A percentile compares a stretch with the other conserved stretches of the same genome.
These are phyloP conservation scores for Vinca minor DNA, from an alignment of 257 asterid genomes.

Conservation along the genomic window DNA sequence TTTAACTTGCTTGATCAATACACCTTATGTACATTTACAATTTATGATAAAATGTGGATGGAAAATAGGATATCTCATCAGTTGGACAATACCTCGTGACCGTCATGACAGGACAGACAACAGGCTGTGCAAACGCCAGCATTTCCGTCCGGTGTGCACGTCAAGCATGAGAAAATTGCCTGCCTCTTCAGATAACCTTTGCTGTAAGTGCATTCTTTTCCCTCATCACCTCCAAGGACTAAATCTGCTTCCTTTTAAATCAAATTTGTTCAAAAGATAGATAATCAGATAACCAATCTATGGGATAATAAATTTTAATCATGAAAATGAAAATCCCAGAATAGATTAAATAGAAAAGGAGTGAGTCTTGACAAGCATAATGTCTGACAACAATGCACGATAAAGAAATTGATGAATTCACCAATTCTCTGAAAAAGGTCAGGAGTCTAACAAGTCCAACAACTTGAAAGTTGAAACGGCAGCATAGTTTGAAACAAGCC, in stretches of 20 bases:
- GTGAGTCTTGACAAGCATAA: background rate
- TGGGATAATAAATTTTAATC: background rate
- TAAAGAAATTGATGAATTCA: background rate
- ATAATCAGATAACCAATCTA: background rate
- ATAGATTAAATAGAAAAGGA: background rate
- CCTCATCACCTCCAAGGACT: conserved; percentile 94
- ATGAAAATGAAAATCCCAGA: background rate
- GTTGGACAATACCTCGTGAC: conserved; percentile 64
- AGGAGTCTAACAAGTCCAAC: background rate
- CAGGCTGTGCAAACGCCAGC: conserved; percentile 96
- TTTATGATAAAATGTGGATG: background rate
- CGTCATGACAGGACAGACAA: conserved; percentile 81
- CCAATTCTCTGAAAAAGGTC: background rate
- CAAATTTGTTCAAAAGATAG: background rate
- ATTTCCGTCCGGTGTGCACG: conserved; percentile 85
- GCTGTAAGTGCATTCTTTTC: conserved; percentile 77
- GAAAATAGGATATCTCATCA: background rate
- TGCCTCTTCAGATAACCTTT: conserved; percentile 82
- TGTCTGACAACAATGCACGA: no score
- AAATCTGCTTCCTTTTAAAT: conserved; percentile 70
- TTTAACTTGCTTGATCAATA: no score
- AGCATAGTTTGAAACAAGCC: background rate
- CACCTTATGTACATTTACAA: background rate
- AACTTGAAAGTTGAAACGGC: background rate
- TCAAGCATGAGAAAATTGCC: conserved; percentile 84